Evolutionary conservation across 305 asterid genomes (phyloP).

Genomic region (Solanum chacoense): DNA sequence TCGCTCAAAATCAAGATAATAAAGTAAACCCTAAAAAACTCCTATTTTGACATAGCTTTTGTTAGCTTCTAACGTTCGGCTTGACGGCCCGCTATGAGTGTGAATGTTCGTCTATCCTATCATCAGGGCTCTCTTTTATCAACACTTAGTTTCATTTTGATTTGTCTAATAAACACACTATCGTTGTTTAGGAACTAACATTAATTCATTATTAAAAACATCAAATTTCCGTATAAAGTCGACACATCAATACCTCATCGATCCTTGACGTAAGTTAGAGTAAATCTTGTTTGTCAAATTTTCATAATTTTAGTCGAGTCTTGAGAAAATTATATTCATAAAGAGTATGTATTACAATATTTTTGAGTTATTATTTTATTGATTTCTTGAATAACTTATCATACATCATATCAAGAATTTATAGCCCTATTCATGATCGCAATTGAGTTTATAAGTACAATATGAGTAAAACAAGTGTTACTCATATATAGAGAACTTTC

Average conservation of each 20-base stretch:
- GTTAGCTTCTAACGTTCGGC: too few relatives aligned
- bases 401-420: background rate
- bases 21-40: too few relatives aligned
- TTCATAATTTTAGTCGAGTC: background rate
- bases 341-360: background rate
- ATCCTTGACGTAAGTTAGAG: too few relatives aligned
- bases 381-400: background rate
- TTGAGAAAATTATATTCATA: background rate
- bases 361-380: background rate
- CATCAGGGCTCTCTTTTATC: background rate
- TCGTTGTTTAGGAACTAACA: background rate
- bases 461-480: too few relatives aligned
- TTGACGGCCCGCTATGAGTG: background rate
- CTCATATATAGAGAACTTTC: too few relatives aligned
- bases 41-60: too few relatives aligned
- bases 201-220: too few relatives aligned
- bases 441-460: too few relatives aligned
- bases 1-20: too few relatives aligned
- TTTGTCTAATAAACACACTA: too few relatives aligned
- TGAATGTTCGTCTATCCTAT: background rate
- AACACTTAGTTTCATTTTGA: background rate
- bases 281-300: background rate
- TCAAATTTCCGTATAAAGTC: too few relatives aligned
- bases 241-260: background rate
- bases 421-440: background rate